Conservation (phyloP, 192 early-diverging fungal species). For the Anaeromyces robustus region DNA sequence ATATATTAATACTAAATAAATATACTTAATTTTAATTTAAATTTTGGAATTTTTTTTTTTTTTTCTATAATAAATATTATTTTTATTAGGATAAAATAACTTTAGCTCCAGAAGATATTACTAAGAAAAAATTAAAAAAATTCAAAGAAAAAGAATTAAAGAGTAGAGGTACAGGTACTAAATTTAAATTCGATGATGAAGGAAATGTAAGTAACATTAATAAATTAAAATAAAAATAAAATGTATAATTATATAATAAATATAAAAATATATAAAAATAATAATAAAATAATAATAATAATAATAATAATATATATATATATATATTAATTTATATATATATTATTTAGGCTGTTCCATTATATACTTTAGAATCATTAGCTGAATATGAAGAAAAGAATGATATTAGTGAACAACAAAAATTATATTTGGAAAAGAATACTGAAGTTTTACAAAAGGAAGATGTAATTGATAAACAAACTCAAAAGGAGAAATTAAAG, state of each 20-base stretch:
- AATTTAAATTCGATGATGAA: slow-evolving; percentile 86
- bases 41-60: too few species aligned
- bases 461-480: slow-evolving; percentile 63
- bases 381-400: slow-evolving; percentile 62
- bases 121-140: slow-evolving; percentile 27
- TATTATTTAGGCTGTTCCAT: slow-evolving; percentile 31
- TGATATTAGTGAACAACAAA: slow-evolving; percentile 39
- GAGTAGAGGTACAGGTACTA: slow-evolving; percentile 48
- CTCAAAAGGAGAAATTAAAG: slow-evolving; percentile 41
- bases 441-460: slow-evolving; percentile 50
- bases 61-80: too few species aligned
- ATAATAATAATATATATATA: too few species aligned
- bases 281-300: too few species aligned
- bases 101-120: slow-evolving; percentile 7
- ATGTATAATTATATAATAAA: too few species aligned
- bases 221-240: too few species aligned
- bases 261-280: too few species aligned
- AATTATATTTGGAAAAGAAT: slow-evolving; percentile 55
- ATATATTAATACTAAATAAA: slow-evolving; percentile 32
- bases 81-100: slow-evolving; percentile 12
- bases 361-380: slow-evolving; percentile 69
- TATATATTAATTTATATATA: too few species aligned
- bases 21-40: slow-evolving; percentile 2
- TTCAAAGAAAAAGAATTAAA: slow-evolving; percentile 56
- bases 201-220: slow-evolving; percentile 62